Base-by-base conservation (phyloP, 768 basidiomycete genomes). In the Russula brevipes region DNA sequence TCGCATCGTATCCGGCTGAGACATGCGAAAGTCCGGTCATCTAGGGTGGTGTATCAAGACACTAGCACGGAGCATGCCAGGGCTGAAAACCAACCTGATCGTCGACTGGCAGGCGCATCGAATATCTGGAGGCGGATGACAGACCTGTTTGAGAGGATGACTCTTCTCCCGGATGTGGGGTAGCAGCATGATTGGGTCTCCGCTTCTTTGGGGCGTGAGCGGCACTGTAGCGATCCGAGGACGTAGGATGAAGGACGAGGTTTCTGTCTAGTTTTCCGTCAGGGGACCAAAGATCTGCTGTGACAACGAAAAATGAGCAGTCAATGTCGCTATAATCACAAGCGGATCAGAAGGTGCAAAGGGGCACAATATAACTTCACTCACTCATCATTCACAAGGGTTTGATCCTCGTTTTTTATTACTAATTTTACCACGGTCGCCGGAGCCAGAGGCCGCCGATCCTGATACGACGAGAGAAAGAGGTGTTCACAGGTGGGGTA, bases 281-380 rank as follows among this genome's bases (percentile, higher is more conserved):
- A 49, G 80, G 81, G 0, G 91, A 91, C 90, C 93, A 96, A 2
- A 98, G 77, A 75, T 97, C 94, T n/a, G 92, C 92, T 17, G 91
- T 90, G 33, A 93, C 88, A 47, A 97, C 75, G 72, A 98, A 91
- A 75, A 94, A 95, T 1, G 90, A 89, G 65, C 81, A 85, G 73
- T 95, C 89, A 54, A 96, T 80, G 52, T 91, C 87, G 66, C 94
- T 96, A 62, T 36, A 42, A 55, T 50, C 35, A 39, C 42, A 30
- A 19, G 36, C 14, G 46, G 54, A 54, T 63, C 38, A 50, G 56
- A 42, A 17, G 33, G 24, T 17, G 49, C 19, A 36, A 46, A 3
- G n/a, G 42, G 36, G 16, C 24, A 45, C 12, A 46, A 36, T 9
- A 35, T 4, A 61, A 41, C 24, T 19, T 30, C 33, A 80, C 90